Base-by-base conservation (phyloP, 2,329 filamentous ascomycete genomes). In the Lasiodiplodia theobromae region DNA sequence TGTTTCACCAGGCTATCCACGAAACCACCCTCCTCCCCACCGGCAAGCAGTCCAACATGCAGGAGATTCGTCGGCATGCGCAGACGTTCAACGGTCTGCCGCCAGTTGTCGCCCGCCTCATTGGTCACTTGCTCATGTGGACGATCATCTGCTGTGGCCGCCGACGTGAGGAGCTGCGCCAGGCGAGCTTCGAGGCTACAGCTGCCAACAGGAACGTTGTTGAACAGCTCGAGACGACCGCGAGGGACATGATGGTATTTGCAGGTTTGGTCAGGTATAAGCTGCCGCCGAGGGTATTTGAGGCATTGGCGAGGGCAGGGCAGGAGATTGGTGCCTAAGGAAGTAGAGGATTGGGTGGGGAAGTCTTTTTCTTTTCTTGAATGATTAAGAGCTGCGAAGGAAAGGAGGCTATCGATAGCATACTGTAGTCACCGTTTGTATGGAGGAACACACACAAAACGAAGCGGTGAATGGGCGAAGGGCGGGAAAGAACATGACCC, bases 41-140 rank as follows among this genome's bases (percentile, higher is more conserved):
- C 56, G 86, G 89, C 62, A 91, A 92, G 18, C 82, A 83, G 28
- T 92, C 93, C 74, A 91, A 95, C 75, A 89, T 96, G 69, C 87
- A 89, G 74, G 87, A 86, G 60, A 95, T 99, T 80, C 92, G 96
- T 71, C 86, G 86, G 72, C 90, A 90, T 70, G 94, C 95, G 1
- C 89, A 92, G 74, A 91, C 90, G 70, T 98, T 99, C 82, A 88
- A 92, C 18, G 85, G 87, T 1, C 86, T 97, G 51, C 88, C 93
- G 4, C 89, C 93, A 72, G 88, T 94, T 8, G 92, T 99, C 51
- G 91, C 94, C 2, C 90, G 93, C 77, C 97, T 96, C 75, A 90
- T 97, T 74, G 95, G 95, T 21, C 93, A 95, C 79, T 85, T 98
- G 71, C 87, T 99, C 71, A 91, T 97, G 83, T 98, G 96, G 96